Percentiles rank a stretch among this genome's conserved stretches.
Evolutionary conservation across 805 yeast genomes (phyloP).

Genomic region (Torulaspora quercuum): DNA sequence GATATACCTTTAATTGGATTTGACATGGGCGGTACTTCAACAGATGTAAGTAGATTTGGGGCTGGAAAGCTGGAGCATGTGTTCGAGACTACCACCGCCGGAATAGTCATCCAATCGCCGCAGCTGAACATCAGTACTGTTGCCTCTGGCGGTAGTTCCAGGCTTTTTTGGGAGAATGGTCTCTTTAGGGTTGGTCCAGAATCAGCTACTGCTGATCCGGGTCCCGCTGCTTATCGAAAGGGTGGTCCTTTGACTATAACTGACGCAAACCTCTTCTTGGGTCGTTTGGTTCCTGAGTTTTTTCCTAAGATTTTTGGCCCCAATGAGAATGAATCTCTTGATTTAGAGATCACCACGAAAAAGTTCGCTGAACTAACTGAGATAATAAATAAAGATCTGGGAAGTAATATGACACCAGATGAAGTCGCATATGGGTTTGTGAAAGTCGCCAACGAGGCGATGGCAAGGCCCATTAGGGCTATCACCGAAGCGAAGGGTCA

Average conservation of each 20-base stretch:
- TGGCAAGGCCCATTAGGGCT: constrained; percentile 87
- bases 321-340: constrained; percentile 67
- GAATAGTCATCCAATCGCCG: constrained; percentile 78
- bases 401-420: constrained; percentile 47
- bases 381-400: constrained; percentile 49
- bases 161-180: constrained; percentile 63
- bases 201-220: constrained; percentile 84
- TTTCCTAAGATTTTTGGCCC: constrained; percentile 86
- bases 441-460: constrained; percentile 78
- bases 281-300: constrained; percentile 66
- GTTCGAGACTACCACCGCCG: constrained; percentile 80
- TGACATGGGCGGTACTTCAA: constrained; percentile 91
- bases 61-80: constrained; percentile 71
- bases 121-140: constrained; percentile 79
- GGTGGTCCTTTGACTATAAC: constrained; percentile 83
- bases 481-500: constrained; percentile 84
- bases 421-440: constrained; percentile 79
- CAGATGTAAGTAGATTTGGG: constrained; percentile 75
- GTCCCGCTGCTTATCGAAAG: constrained; percentile 83
- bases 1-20: constrained; percentile 69
- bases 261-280: constrained; percentile 74
- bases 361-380: constrained; percentile 55
- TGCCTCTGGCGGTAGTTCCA: constrained; percentile 84
- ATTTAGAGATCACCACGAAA: constrained; percentile 46
- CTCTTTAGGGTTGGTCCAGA: constrained; percentile 82